These are phyloP conservation scores for Colletotrichum cuscutae DNA, from an alignment of 2,329 filamentous ascomycete species.

Conservation along the genomic window DNA sequence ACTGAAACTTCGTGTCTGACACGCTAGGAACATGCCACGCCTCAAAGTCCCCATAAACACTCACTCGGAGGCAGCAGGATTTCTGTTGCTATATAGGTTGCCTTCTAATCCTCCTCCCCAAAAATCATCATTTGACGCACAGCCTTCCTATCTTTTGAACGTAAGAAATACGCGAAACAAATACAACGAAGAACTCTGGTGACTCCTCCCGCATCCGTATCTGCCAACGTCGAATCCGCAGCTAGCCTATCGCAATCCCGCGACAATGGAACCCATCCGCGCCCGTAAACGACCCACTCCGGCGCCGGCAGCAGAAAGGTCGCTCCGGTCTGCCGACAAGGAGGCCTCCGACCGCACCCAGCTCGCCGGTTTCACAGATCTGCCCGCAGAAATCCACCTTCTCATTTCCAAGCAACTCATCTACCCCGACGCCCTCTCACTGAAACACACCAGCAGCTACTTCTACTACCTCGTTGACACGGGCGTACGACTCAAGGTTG, in stretches of 20 bases:
- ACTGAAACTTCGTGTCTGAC: slow-evolving; percentile 29
- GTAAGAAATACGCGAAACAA: not conserved
- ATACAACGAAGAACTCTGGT: not conserved
- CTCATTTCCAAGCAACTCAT: slow-evolving; percentile 69
- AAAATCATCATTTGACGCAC: not conserved
- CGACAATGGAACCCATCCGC: slow-evolving; percentile 1
- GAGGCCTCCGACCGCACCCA: not conserved
- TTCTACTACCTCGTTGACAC: slow-evolving; percentile 75
- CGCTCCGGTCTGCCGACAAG: not conserved
- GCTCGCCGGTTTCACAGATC: slow-evolving; percentile 52
- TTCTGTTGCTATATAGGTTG: slow-evolving; percentile 9
- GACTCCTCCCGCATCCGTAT: not conserved
- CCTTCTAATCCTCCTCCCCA: not conserved
- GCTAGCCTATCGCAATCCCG: not conserved
- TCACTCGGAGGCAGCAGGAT: slow-evolving; percentile 24
- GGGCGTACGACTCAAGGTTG: slow-evolving; percentile 72
- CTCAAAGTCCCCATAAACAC: not conserved
- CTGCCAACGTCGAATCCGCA: not conserved
- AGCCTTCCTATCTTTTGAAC: not conserved
- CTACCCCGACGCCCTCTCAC: slow-evolving; percentile 76
- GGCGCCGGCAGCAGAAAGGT: not conserved
- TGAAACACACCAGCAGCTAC: slow-evolving; percentile 73
- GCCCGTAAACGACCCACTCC: slow-evolving; percentile 19
- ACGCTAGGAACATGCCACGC: slow-evolving; percentile 18
- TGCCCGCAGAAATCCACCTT: slow-evolving; percentile 76